These are phyloP conservation scores for Debaryomyces robertsiae DNA, from an alignment of 1,139 yeast species.

Conservation along the genomic window DNA sequence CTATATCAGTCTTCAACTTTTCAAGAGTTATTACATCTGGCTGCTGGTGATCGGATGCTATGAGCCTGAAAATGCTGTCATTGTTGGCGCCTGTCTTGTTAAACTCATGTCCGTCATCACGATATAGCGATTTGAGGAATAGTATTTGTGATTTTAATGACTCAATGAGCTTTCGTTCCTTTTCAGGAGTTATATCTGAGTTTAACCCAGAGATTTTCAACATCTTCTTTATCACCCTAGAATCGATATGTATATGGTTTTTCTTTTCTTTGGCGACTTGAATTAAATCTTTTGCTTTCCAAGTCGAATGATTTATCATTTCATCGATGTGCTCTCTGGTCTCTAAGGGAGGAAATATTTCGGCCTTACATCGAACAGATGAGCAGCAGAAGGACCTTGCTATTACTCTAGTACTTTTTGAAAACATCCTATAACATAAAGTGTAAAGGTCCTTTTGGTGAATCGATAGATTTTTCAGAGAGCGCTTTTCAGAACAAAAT, in stretches of 20 bases:
- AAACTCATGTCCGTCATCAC: conserved; percentile 19
- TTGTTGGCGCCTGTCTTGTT: conserved; percentile 20
- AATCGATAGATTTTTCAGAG: conserved; percentile 1
- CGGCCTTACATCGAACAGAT: conserved; percentile 1
- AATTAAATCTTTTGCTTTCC: conserved; percentile 32
- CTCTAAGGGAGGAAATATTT: conserved; percentile 1
- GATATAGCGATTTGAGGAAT: conserved; percentile 48
- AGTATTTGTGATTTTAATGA: conserved; percentile 48
- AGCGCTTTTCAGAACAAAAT: too few species aligned
- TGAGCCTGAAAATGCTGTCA: conserved; percentile 35
- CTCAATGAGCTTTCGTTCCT: conserved; percentile 27
- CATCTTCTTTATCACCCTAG: conserved; percentile 30
- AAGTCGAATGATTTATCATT: conserved; percentile 26
- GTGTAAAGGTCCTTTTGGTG: not conserved
- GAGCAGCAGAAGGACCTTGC: conserved; percentile 1
- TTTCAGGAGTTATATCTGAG: conserved; percentile 22
- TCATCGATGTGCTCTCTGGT: conserved; percentile 11
- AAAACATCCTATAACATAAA: too few species aligned
- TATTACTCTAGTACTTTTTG: not conserved
- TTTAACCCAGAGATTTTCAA: conserved; percentile 50
- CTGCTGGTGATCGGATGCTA: conserved; percentile 36
- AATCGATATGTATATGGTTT: conserved; percentile 18
- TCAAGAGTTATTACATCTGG: conserved; percentile 27
- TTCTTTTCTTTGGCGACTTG: conserved; percentile 13
- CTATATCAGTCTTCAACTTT: conserved; percentile 25